Conservation (phyloP, 2,329 filamentous ascomycete species). For the Cladorrhinum sp. region DNA sequence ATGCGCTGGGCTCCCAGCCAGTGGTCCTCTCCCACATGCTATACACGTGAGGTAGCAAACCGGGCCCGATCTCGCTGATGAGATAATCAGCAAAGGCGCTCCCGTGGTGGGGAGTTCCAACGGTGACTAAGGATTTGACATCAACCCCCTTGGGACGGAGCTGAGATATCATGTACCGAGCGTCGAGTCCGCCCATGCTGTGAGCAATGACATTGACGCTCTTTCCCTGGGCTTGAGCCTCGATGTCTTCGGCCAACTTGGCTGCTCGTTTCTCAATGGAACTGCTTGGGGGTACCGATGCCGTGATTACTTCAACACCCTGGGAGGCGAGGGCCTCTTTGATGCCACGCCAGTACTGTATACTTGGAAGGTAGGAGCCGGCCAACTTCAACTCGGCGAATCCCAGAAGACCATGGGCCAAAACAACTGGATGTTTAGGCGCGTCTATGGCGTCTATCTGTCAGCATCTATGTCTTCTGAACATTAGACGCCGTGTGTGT, state of each 20-base stretch:
- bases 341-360: slow-evolving; percentile 66
- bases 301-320: slow-evolving; percentile 54
- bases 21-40: slow-evolving; percentile 46
- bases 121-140: slow-evolving; percentile 52
- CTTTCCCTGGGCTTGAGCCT: slow-evolving; percentile 41
- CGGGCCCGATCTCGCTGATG: slow-evolving; percentile 44
- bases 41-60: slow-evolving; percentile 54
- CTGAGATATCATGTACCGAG: slow-evolving; percentile 61
- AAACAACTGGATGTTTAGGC: slow-evolving; percentile 60
- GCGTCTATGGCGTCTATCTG: slow-evolving; percentile 38
- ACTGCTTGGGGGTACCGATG: slow-evolving; percentile 59
- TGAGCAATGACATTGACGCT: slow-evolving; percentile 77
- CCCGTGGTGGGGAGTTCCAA: slow-evolving; percentile 55
- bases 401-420: slow-evolving; percentile 63
- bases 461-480: slow-evolving; percentile 13
- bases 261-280: slow-evolving; percentile 60
- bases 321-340: slow-evolving; percentile 53
- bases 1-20: slow-evolving; percentile 58
- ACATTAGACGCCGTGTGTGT: too few relatives aligned
- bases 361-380: slow-evolving; percentile 48
- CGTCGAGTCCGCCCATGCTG: slow-evolving; percentile 64
- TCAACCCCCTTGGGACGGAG: slow-evolving; percentile 46
- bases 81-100: slow-evolving; percentile 55
- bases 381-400: slow-evolving; percentile 56
- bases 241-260: slow-evolving; percentile 54